A percentile compares a stretch with the other conserved stretches of the same genome.
Conservation (phyloP, 2,329 filamentous ascomycete species). For the Pseudonectria foliicola region DNA sequence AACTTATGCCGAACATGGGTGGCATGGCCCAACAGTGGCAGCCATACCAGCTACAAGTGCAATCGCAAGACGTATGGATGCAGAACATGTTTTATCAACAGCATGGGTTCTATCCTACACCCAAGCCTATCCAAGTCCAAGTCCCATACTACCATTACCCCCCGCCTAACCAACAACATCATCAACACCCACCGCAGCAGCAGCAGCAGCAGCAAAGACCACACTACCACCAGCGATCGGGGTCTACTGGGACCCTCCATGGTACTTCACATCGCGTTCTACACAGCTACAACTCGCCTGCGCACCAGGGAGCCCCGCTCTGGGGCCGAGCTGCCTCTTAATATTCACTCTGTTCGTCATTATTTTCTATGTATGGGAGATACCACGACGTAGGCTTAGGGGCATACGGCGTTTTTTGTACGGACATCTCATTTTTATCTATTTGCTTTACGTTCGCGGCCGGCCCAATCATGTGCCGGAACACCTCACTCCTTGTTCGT, state of each 20-base stretch:
- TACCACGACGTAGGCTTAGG: too few species aligned
- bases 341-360: conserved; percentile 1
- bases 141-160: background rate
- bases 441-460: too few species aligned
- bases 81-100: too few species aligned
- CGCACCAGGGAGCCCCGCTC: conserved; percentile 48
- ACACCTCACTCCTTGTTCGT: too few species aligned
- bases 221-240: background rate
- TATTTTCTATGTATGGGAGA: conserved; percentile 3
- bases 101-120: conserved; percentile 1
- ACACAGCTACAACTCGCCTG: conserved; percentile 53
- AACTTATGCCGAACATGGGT: too few species aligned
- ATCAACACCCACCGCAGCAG: background rate
- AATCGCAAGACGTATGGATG: too few species aligned
- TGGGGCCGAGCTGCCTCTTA: conserved; percentile 35
- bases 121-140: background rate
- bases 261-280: conserved; percentile 43
- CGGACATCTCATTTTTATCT: too few species aligned
- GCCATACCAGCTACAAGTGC: too few species aligned
- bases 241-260: conserved; percentile 2
- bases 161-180: conserved; percentile 1
- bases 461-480: too few species aligned
- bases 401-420: too few species aligned
- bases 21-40: too few species aligned
- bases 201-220: background rate